Conservation (phyloP, 768 basidiomycete genomes). For the Tubosaeta sp. region DNA sequence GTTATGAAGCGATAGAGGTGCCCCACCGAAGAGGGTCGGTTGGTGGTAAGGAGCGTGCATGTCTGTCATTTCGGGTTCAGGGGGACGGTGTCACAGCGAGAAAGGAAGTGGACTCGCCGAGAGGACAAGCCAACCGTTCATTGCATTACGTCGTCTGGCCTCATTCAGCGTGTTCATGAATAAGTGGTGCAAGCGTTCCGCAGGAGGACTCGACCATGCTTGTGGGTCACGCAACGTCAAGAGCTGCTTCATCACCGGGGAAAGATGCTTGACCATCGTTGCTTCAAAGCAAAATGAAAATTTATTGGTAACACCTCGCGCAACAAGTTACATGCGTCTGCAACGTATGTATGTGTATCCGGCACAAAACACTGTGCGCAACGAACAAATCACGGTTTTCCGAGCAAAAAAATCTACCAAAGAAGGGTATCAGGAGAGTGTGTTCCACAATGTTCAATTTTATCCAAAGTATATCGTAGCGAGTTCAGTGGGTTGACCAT, state of each 20-base stretch:
- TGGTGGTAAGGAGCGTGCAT: slow-evolving; percentile 77
- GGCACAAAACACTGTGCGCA: slow-evolving; percentile 18
- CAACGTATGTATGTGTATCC: slow-evolving; percentile 19
- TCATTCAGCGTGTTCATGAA: slow-evolving; percentile 62
- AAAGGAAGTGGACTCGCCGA: slow-evolving; percentile 45
- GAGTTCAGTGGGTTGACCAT: slow-evolving; percentile 47
- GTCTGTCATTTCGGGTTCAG: slow-evolving; percentile 49
- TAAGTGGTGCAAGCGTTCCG: slow-evolving; percentile 47
- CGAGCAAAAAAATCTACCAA: slow-evolving; percentile 8
- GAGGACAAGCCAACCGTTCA: slow-evolving; percentile 78
- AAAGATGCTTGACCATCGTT: slow-evolving; percentile 44
- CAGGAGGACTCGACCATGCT: slow-evolving; percentile 52
- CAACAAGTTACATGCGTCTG: slow-evolving; percentile 21
- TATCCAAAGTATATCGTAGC: slow-evolving; percentile 44
- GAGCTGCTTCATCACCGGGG: slow-evolving; percentile 67
- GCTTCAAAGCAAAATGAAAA: background rate
- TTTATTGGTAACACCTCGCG: slow-evolving; percentile 11
- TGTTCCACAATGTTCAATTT: background rate
- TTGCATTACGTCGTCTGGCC: slow-evolving; percentile 59
- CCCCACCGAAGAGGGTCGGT: slow-evolving; percentile 74
- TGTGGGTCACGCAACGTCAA: slow-evolving; percentile 64
- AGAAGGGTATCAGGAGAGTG: slow-evolving; percentile 15
- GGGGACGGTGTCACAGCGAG: slow-evolving; percentile 14
- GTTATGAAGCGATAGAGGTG: slow-evolving; percentile 79
- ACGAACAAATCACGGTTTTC: slow-evolving; percentile 3